A percentile compares a stretch with the other conserved stretches of the same genome.
These are phyloP conservation scores for Mycena rosella DNA, from an alignment of 768 basidiomycete genomes.

Conservation along the genomic window DNA sequence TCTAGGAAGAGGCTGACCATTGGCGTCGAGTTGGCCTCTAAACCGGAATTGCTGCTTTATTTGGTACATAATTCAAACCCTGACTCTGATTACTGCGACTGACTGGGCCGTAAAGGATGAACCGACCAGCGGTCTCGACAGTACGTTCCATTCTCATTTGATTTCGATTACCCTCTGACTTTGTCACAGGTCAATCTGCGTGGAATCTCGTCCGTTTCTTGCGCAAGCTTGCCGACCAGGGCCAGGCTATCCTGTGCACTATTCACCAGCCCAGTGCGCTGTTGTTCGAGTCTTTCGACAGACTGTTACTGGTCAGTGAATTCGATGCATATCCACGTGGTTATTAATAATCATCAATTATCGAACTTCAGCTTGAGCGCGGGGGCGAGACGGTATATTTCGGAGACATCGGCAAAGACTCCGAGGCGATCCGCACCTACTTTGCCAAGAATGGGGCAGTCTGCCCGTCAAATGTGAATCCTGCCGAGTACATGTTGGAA, in stretches of 20 bases:
- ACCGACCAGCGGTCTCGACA: constrained; percentile 60
- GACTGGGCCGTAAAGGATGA: constrained; percentile 64
- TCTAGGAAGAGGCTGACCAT: constrained; percentile 91
- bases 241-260: constrained; percentile 91
- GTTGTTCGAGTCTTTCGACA: constrained; percentile 89
- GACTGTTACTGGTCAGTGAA: constrained; percentile 59
- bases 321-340: neutral
- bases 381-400: constrained; percentile 97
- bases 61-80: constrained; percentile 20
- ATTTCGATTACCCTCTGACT: neutral
- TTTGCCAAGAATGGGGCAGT: constrained; percentile 80
- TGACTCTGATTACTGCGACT: neutral
- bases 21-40: constrained; percentile 91
- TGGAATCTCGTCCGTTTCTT: constrained; percentile 89
- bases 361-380: constrained; percentile 70
- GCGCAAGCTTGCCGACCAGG: constrained; percentile 81
- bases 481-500: constrained; percentile 83
- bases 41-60: constrained; percentile 77
- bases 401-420: constrained; percentile 86
- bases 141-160: constrained; percentile 24
- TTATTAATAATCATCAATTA: neutral
- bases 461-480: constrained; percentile 85
- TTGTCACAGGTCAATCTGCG: constrained; percentile 72
- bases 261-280: constrained; percentile 91
- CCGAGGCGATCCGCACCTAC: constrained; percentile 76